phyloP scores from a whole-genome alignment of 1,284 basidiomycete genomes.

The Irpex sp. region DNA sequence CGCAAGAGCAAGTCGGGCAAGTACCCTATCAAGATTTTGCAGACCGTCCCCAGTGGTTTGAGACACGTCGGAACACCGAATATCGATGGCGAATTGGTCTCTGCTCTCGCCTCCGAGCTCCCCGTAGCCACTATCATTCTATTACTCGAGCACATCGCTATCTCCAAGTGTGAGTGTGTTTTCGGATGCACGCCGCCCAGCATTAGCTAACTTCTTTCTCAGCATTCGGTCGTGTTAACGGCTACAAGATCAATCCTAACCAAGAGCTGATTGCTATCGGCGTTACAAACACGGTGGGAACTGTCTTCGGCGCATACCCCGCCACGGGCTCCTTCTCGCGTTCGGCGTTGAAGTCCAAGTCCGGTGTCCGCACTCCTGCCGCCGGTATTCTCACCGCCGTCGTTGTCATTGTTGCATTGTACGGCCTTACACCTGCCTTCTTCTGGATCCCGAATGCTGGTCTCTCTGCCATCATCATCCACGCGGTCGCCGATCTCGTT shows the following conservation, averaged over 20 bases:
- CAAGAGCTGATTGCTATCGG: constrained; percentile 98
- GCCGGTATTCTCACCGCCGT: constrained; percentile 87
- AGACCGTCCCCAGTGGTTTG: constrained; percentile 79
- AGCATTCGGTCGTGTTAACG: constrained; percentile 95
- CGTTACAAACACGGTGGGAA: constrained; percentile 86
- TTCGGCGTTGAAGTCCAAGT: constrained; percentile 93
- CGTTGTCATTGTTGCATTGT: constrained; percentile 90
- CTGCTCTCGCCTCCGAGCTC: constrained; percentile 66
- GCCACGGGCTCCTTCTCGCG: constrained; percentile 98
- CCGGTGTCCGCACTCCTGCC: constrained; percentile 91
- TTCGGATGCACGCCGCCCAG: background rate
- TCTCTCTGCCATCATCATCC: constrained; percentile 92
- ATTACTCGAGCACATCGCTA: constrained; percentile 95
- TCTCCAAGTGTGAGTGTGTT: constrained; percentile 70
- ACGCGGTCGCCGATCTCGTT: constrained; percentile 90
- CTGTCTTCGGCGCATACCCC: constrained; percentile 88
- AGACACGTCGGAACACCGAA: constrained; percentile 70
- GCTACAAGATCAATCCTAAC: constrained; percentile 97
- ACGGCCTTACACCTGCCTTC: constrained; percentile 89
- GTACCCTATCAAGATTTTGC: constrained; percentile 84
- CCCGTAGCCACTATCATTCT: constrained; percentile 94
- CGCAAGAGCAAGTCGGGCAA: constrained; percentile 49
- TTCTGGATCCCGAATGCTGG: constrained; percentile 79
- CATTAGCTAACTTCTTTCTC: constrained; percentile 9
- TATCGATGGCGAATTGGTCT: constrained; percentile 62